Evolutionary conservation across 2,329 filamentous ascomycete genomes (phyloP).

Genomic region (Akanthomyces muscarius): DNA sequence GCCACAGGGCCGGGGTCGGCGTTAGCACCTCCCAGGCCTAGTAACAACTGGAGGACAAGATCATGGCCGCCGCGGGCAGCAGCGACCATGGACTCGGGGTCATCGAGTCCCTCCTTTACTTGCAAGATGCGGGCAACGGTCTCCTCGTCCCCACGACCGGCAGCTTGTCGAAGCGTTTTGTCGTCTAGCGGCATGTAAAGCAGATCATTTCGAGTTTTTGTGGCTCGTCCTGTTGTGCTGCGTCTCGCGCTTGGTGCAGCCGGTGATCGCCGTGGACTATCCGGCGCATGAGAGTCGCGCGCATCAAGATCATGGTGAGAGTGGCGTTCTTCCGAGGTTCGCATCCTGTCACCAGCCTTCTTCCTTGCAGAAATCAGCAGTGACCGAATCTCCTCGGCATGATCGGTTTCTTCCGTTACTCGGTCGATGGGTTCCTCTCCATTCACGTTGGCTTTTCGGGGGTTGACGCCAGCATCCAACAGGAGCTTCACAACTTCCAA

Average conservation of each 20-base stretch:
- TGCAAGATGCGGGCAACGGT: slow-evolving; percentile 59
- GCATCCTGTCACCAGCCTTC: slow-evolving; percentile 49
- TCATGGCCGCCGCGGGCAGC: slow-evolving; percentile 90
- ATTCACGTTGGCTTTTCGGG: slow-evolving; percentile 83
- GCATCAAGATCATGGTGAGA: slow-evolving; percentile 40
- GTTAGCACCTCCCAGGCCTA: slow-evolving; percentile 63
- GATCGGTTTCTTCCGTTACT: slow-evolving; percentile 68
- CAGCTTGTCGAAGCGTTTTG: slow-evolving; percentile 57
- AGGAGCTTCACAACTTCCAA: slow-evolving; percentile 81
- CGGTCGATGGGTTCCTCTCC: slow-evolving; percentile 89
- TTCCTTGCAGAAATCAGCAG: slow-evolving; percentile 59
- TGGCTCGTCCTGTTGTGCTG: slow-evolving; percentile 53
- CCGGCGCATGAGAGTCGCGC: slow-evolving; percentile 51
- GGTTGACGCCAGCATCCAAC: slow-evolving; percentile 83
- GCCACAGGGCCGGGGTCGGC: slow-evolving; percentile 65
- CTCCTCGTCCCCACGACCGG: slow-evolving; percentile 57
- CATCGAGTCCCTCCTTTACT: slow-evolving; percentile 59
- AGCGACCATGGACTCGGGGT: slow-evolving; percentile 83
- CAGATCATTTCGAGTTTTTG: slow-evolving; percentile 61
- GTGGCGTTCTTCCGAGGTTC: slow-evolving; percentile 56
- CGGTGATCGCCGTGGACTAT: slow-evolving; percentile 57
- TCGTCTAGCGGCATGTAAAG: slow-evolving; percentile 61
- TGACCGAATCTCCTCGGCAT: slow-evolving; percentile 73
- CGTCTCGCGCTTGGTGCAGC: slow-evolving; percentile 46
- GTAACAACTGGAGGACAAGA: slow-evolving; percentile 73